phyloP scores from a whole-genome alignment of 345 rosid genomes.

The Populus simonii region DNA sequence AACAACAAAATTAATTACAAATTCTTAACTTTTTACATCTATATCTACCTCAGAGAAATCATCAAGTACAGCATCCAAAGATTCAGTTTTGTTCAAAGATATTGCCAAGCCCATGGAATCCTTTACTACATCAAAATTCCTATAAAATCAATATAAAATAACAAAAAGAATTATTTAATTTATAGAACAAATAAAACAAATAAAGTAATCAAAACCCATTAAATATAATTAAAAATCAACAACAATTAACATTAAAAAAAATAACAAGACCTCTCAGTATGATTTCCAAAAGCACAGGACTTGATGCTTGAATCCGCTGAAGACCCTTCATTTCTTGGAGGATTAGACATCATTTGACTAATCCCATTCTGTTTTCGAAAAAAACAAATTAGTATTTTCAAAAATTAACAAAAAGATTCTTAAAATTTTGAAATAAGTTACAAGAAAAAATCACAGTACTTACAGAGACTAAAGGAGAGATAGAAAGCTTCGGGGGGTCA shows the following conservation, averaged over 20 bases:
- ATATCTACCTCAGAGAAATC: slow-evolving; percentile 69
- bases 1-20: neutral
- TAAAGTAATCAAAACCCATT: neutral
- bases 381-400: neutral
- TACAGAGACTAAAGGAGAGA: slow-evolving; percentile 49
- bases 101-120: slow-evolving; percentile 78
- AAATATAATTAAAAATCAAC: neutral
- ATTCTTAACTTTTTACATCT: neutral
- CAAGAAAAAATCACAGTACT: slow-evolving; percentile 9
- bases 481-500: slow-evolving; percentile 40
- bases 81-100: slow-evolving; percentile 66
- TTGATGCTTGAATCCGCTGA: slow-evolving; percentile 16
- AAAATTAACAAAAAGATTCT: neutral
- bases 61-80: slow-evolving; percentile 60
- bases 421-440: neutral
- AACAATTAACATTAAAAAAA: neutral
- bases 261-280: slow-evolving; percentile 25
- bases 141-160: slow-evolving; percentile 2
- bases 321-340: slow-evolving; percentile 31
- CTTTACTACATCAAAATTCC: slow-evolving; percentile 63
- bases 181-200: too few species aligned
- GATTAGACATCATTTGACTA: slow-evolving; percentile 27
- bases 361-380: slow-evolving; percentile 30
- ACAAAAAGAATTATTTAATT: neutral
- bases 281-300: slow-evolving; percentile 16